Conservation (phyloP, 495 filamentous ascomycete species). For the Penicillium verhagenii region DNA sequence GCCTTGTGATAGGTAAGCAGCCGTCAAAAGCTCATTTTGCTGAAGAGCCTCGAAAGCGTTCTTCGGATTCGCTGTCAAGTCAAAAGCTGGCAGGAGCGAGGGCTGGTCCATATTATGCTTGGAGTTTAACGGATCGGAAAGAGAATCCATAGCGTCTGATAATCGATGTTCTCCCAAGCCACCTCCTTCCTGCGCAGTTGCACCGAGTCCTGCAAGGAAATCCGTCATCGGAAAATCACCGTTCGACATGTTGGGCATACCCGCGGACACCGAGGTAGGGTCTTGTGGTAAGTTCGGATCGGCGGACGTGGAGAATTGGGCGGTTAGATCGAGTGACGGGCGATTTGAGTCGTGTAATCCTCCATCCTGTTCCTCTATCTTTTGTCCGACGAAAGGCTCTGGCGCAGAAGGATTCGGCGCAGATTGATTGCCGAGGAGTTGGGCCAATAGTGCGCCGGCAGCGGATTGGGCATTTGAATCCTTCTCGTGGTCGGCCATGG, state of each 20-base stretch:
- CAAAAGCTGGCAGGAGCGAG: conserved; percentile 41
- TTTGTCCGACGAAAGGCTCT: conserved; percentile 12
- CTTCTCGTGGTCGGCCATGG: conserved; percentile 14
- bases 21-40: conserved; percentile 43
- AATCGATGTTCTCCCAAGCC: conserved; percentile 5
- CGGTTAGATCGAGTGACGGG: conserved; percentile 9
- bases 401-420: conserved; percentile 20
- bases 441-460: conserved; percentile 45
- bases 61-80: conserved; percentile 34
- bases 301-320: conserved; percentile 8
- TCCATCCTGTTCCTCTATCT: conserved; percentile 18
- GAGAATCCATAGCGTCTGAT: conserved; percentile 26
- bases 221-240: conserved; percentile 19
- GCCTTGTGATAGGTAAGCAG: conserved; percentile 41
- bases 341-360: conserved; percentile 23
- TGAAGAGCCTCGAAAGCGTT: conserved; percentile 40
- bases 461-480: conserved; percentile 37
- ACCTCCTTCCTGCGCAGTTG: conserved; percentile 9
- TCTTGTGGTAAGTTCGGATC: conserved; percentile 11
- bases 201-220: conserved; percentile 17
- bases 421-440: conserved; percentile 42
- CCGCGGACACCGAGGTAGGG: conserved; percentile 13
- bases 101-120: conserved; percentile 36
- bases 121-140: conserved; percentile 37
- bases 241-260: conserved; percentile 21